A percentile compares a stretch with the other conserved stretches of the same genome.
Conservation (phyloP, 352 stramenopile genomes). For the Phytophthora meadii region DNA sequence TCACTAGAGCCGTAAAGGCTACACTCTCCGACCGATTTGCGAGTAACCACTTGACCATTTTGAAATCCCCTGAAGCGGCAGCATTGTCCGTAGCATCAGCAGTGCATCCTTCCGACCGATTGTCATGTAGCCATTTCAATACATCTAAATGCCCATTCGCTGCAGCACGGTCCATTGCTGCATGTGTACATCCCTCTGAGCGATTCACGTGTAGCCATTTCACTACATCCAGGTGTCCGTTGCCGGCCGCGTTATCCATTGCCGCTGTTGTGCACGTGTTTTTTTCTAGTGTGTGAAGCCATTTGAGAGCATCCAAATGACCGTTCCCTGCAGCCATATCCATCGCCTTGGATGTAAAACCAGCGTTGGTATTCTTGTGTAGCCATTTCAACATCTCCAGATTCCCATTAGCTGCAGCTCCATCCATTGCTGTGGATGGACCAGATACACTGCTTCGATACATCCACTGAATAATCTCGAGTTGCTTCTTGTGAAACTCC, state of each 20-base stretch:
- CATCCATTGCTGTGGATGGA: background rate
- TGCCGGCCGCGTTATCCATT: background rate
- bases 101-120: background rate
- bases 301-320: background rate
- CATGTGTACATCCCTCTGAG: background rate
- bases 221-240: background rate
- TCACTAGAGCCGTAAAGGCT: too few relatives aligned
- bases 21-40: too few relatives aligned
- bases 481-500: background rate
- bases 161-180: background rate
- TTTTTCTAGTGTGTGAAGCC: too few relatives aligned
- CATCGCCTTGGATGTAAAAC: background rate
- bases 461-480: background rate
- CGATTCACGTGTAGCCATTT: background rate
- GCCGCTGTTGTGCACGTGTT: slow-evolving; percentile 1
- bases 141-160: slow-evolving; percentile 1
- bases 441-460: background rate
- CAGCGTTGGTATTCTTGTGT: background rate
- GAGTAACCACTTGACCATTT: too few relatives aligned
- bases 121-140: background rate
- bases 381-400: slow-evolving; percentile 9
- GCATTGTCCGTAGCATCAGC: too few relatives aligned
- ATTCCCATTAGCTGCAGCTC: slow-evolving; percentile 5
- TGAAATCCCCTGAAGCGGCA: too few relatives aligned
- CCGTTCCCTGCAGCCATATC: background rate